Evolutionary conservation across 164 flowering plant genomes (phyloP), one percentile per base, ranked within the genome.

Genomic region (Echeveria elegans): DNA sequence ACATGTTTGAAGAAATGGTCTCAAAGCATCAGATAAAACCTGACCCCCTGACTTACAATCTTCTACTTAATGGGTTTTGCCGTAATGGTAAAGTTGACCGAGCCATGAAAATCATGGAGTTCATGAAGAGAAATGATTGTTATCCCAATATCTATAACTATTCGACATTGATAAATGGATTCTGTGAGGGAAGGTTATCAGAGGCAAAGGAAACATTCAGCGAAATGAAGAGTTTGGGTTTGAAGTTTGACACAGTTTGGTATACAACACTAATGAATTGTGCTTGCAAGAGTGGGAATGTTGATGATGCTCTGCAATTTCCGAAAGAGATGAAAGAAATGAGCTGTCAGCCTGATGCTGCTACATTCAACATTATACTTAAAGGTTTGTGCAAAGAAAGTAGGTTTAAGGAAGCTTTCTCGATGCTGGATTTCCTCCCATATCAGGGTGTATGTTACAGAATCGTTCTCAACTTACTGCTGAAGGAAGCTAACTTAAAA

Each of bases 1-100:
- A 85, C 18, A 61, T 94, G 71, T 89, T 94, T 71, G 99, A 94
- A 78, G 86, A 88, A 61, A 94, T 94, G 96, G 76, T 94, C 28
- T 80, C 92, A 0, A 79, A 80, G 74, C 83, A 83, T 68, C 73
- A 79, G 30, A 86, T 94, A 19, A 30, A 79, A 26, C 97, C 99
- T 0, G 99, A 94, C 75, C 79, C 82, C 1, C 66, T 89, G 24
- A 88, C 96, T 31, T 91, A 88, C 66, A 88, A 88, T 75, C 73
- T 80, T 61, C 69, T 91, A 75, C 89, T 94, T 28, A 76, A 77
- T 72, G 97, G 96, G 12, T 94, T 94, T 70, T 94, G 92, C 71
- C 81, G 72, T 34, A 78, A 47, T 9, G 96, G 94, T 64, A 89
- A 87, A 72, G 84, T 81, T 37, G 90, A 88, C 63, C 76, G 79